phyloP scores from a whole-genome alignment of 371 early-diverging fungal genomes.

The Mortierella sp. region DNA sequence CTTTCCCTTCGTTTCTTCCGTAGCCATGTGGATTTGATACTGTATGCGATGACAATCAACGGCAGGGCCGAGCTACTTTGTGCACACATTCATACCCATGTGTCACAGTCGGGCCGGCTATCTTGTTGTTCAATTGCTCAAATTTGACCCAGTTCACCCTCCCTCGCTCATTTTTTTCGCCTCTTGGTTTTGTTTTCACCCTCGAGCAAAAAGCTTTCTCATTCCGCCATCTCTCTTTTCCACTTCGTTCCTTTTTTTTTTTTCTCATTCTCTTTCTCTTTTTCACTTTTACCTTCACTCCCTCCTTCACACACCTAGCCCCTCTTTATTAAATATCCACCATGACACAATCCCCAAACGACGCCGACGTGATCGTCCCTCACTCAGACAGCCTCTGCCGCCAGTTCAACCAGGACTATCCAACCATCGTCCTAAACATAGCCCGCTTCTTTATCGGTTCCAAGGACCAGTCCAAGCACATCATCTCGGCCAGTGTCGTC shows the following conservation, averaged over 20 bases:
- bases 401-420: constrained; percentile 21
- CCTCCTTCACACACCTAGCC: neutral
- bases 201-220: neutral
- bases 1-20: neutral
- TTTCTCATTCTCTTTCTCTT: neutral
- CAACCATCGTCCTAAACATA: constrained; percentile 13
- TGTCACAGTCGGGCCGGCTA: neutral
- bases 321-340: neutral
- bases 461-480: neutral
- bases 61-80: neutral
- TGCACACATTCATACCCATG: neutral
- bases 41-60: neutral
- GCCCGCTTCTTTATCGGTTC: constrained; percentile 11
- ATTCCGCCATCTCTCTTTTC: constrained; percentile 12
- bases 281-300: neutral
- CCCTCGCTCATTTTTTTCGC: neutral
- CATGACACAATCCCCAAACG: neutral
- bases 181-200: neutral
- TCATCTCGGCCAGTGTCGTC: constrained; percentile 18
- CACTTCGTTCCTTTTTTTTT: neutral
- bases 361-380: constrained; percentile 12
- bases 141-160: neutral
- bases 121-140: neutral
- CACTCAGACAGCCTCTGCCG: constrained; percentile 33
- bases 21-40: constrained; percentile 1